Percentiles rank a stretch among this genome's conserved stretches.
Evolutionary conservation across 495 filamentous ascomycete genomes (phyloP).

Genomic region (Chaetomium cochliodes): DNA sequence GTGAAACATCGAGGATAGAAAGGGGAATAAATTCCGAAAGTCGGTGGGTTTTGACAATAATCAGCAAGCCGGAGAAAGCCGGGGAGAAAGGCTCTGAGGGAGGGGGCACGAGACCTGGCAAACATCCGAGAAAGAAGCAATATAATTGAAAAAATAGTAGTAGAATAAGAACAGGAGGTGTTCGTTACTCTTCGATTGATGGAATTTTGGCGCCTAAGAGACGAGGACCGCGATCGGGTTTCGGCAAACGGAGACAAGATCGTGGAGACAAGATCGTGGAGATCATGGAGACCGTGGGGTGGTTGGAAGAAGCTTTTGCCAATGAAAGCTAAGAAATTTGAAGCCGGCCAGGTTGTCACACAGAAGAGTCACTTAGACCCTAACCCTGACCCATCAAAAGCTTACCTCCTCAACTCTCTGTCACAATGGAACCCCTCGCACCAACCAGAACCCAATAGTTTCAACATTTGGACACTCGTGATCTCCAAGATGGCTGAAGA

Average conservation of each 20-base stretch:
- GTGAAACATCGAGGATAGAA: not conserved
- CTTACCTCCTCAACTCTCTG: not conserved
- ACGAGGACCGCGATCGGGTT: too few relatives aligned
- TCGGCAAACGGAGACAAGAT: too few relatives aligned
- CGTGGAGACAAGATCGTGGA: too few relatives aligned
- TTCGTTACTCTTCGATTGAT: too few relatives aligned
- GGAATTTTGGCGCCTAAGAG: too few relatives aligned
- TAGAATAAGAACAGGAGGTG: too few relatives aligned
- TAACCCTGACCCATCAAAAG: not conserved
- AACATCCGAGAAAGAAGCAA: too few relatives aligned
- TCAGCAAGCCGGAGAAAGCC: too few relatives aligned
- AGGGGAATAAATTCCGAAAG: not conserved
- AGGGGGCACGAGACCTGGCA: too few relatives aligned
- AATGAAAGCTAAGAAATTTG: not conserved
- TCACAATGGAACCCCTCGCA: not conserved
- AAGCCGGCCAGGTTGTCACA: not conserved
- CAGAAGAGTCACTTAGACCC: not conserved
- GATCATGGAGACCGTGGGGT: not conserved
- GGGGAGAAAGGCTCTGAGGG: too few relatives aligned
- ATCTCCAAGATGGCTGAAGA: conserved; percentile 19
- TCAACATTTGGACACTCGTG: not conserved
- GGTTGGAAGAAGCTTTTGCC: conserved; percentile 22
- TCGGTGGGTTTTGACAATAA: too few relatives aligned
- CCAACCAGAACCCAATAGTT: not conserved
- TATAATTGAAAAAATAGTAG: too few relatives aligned